Base-by-base conservation (phyloP, 371 early-diverging fungal species). In the Caulochytrium protostelioides region DNA sequence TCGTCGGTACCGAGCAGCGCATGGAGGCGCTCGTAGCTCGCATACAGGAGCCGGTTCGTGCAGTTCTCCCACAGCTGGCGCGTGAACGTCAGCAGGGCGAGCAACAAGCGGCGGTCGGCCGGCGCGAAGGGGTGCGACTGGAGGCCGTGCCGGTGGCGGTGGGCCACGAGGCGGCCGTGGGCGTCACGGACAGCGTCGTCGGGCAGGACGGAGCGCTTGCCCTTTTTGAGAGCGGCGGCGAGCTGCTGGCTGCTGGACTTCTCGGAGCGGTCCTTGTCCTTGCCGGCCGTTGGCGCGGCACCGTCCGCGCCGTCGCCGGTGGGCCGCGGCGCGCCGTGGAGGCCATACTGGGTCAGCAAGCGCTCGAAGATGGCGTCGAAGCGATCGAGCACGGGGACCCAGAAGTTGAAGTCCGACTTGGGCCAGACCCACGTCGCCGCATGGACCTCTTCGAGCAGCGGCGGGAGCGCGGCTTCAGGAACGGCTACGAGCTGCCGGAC, bases 1-100 rank as follows among this genome's bases (percentile, higher is more conserved):
- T 84, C 82, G 28, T 58, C 50, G 10, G 82, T 61, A 38, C 70
- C 53, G 21, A 85, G 58, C 10, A 85, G 52, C 22, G 63, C 61
- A 38, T 62, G 63, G 30, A 81, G 50, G 47, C 78, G 78, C 81
- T 91, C 92, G 29, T 76, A 80, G 6, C 89, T 89, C 30, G 71
- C 76, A 49, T 87, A 95, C 18, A 92, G 62, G 42, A 78, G 82
- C 37, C 94, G 65, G 49, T 87, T 94, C 22, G 90, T 82, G 48
- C 89, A 86, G 46, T 79, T 82, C 46, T 95, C 94, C 56, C 86
- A 76, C 31, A 95, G 52, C 8, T 69, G 53, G 19, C 71, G 59
- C 14, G 86, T 74, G 28, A 91, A 70, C 20, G 60, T 47, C 37
- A 87, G 49, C 19, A 90, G 68, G 7, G 75, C 64, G 9, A 83